phyloP scores from a whole-genome alignment of 2,329 filamentous ascomycete genomes.

The Teratosphaeria gauchensis region DNA sequence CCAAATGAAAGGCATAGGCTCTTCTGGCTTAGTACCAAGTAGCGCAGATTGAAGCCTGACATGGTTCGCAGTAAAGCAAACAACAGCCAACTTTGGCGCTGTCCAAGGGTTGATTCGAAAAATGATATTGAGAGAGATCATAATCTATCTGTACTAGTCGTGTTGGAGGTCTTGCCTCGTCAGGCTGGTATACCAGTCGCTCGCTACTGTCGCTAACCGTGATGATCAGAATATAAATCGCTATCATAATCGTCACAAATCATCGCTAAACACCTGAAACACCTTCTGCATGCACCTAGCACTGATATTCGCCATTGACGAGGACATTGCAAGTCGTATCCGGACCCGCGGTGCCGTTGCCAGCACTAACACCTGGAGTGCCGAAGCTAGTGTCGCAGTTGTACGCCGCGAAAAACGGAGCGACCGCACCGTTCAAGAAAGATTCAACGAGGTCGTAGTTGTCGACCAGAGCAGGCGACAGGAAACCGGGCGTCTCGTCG shows the following conservation, averaged over 20 bases:
- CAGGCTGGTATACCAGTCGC: no score
- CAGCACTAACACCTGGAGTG: conserved; percentile 8
- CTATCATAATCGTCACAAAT: background rate
- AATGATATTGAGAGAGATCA: no score
- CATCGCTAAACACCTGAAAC: background rate
- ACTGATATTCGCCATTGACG: conserved; percentile 11
- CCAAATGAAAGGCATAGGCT: no score
- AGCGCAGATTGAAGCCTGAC: no score
- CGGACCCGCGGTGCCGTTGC: conserved; percentile 4
- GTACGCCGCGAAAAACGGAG: conserved; percentile 14
- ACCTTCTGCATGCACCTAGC: conserved; percentile 1
- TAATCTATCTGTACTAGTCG: no score
- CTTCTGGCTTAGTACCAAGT: no score
- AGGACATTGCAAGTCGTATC: conserved; percentile 10
- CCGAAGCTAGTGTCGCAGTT: conserved; percentile 9
- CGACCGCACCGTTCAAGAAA: conserved; percentile 17
- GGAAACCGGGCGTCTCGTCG: conserved; percentile 15
- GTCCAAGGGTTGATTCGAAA: no score
- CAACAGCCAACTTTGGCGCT: no score
- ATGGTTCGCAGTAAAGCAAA: no score
- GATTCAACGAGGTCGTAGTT: conserved; percentile 14
- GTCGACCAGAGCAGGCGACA: conserved; percentile 13
- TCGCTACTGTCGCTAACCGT: background rate
- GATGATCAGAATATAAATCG: background rate
- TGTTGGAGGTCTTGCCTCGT: no score